Percentiles rank a stretch among this genome's conserved stretches.
phyloP scores from a whole-genome alignment of 192 early-diverging fungal species.

The Rhizoclosmatium sp. region DNA sequence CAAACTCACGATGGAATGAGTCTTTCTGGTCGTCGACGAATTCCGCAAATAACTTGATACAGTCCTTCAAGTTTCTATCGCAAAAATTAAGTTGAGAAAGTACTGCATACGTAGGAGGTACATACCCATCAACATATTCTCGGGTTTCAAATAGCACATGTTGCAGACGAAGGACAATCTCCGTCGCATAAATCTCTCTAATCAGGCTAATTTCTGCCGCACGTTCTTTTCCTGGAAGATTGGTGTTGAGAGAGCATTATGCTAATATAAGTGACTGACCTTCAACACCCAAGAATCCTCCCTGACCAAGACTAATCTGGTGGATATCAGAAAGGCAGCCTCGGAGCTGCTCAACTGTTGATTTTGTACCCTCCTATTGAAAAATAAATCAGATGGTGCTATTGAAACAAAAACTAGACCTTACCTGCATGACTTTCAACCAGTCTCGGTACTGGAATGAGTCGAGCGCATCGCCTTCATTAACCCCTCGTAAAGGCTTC shows the following conservation, averaged over 20 bases:
- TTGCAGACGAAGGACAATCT: slow-evolving; percentile 74
- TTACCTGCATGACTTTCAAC: slow-evolving; percentile 16
- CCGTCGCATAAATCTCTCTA: slow-evolving; percentile 60
- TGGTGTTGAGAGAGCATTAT: background rate
- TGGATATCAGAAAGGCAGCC: slow-evolving; percentile 9
- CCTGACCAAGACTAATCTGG: background rate
- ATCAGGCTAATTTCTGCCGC: slow-evolving; percentile 32
- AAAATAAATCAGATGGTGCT: background rate
- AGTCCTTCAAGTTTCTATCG: slow-evolving; percentile 4
- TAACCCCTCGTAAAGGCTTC: slow-evolving; percentile 9
- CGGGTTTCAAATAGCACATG: slow-evolving; percentile 72
- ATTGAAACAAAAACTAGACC: slow-evolving; percentile 1
- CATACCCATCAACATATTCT: slow-evolving; percentile 57
- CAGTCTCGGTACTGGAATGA: slow-evolving; percentile 22
- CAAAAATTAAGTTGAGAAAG: background rate
- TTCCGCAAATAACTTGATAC: slow-evolving; percentile 9
- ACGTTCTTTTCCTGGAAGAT: slow-evolving; percentile 5
- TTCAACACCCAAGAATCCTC: slow-evolving; percentile 18
- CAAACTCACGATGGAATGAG: slow-evolving; percentile 20
- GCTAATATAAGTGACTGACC: background rate
- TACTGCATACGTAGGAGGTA: slow-evolving; percentile 7
- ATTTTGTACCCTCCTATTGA: slow-evolving; percentile 14
- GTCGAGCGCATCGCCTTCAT: background rate
- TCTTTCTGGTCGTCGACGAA: slow-evolving; percentile 1
- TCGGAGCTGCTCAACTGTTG: background rate